Evolutionary conservation across 768 basidiomycete species (phyloP).

Genomic region (Gloeostereum incarnatum): DNA sequence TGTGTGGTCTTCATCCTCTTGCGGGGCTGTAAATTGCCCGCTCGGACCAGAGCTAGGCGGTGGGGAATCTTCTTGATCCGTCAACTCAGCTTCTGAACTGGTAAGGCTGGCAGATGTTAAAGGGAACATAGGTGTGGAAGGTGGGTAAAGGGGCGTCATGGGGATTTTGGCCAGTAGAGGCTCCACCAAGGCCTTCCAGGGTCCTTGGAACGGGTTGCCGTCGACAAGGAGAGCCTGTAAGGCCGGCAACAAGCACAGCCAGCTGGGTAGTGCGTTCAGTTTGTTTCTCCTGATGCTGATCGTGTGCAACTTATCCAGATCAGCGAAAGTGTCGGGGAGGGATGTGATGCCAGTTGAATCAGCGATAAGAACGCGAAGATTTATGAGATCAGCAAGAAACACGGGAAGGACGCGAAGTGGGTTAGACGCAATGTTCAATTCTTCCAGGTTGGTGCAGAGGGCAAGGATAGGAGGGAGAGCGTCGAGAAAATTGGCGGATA

Average conservation of each 20-base stretch:
- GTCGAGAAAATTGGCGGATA: conserved; percentile 80
- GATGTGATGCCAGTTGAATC: conserved; percentile 79
- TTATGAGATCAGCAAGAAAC: conserved; percentile 69
- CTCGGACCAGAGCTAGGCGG: conserved; percentile 29
- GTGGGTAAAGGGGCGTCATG: conserved; percentile 52
- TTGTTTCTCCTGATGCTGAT: conserved; percentile 85
- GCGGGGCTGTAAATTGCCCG: conserved; percentile 15
- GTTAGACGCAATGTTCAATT: conserved; percentile 90
- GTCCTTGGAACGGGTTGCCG: conserved; percentile 90
- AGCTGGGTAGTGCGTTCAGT: conserved; percentile 83
- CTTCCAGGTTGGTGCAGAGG: conserved; percentile 77
- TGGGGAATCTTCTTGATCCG: conserved; percentile 54
- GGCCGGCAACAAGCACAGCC: conserved; percentile 82
- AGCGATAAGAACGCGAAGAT: conserved; percentile 85
- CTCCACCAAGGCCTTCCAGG: conserved; percentile 85
- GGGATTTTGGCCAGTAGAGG: conserved; percentile 66
- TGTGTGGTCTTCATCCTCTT: conserved; percentile 68
- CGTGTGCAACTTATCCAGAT: conserved; percentile 78
- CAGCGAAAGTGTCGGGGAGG: conserved; percentile 64
- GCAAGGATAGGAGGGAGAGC: conserved; percentile 78
- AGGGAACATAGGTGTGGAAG: conserved; percentile 54
- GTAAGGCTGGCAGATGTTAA: conserved; percentile 37
- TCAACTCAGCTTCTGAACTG: conserved; percentile 32
- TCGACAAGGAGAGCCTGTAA: conserved; percentile 90
- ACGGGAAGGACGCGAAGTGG: conserved; percentile 86